A percentile compares a stretch with the other conserved stretches of the same genome.
These are phyloP conservation scores for Cercophora scortea DNA, from an alignment of 495 filamentous ascomycete species.

Conservation along the genomic window DNA sequence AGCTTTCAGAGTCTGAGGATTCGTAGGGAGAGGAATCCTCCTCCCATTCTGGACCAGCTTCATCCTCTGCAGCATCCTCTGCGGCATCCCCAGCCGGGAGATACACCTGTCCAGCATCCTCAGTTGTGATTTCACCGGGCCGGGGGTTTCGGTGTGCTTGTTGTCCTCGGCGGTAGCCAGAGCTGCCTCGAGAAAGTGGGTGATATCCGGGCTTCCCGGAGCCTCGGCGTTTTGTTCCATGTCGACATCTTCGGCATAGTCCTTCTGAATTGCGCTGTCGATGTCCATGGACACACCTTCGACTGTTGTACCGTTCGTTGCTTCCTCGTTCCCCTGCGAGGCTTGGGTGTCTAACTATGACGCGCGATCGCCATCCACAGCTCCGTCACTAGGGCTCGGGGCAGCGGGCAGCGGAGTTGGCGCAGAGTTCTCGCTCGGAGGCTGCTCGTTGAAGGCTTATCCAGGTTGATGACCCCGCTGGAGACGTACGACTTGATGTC, in stretches of 20 bases:
- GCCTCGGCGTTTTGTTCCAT: conserved; percentile 3
- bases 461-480: conserved; percentile 85
- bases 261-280: not conserved
- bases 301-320: not conserved
- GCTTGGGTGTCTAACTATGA: not conserved
- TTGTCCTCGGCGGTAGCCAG: no score
- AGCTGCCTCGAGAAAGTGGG: conserved; percentile 37
- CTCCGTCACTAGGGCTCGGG: not conserved
- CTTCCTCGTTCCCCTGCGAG: no score
- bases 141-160: no score
- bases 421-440: conserved; percentile 10
- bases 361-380: not conserved
- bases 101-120: no score
- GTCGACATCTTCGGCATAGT: not conserved
- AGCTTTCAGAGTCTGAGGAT: conserved; percentile 36
- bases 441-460: conserved; percentile 21
- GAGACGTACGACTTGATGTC: conserved; percentile 93
- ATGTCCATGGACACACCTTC: not conserved
- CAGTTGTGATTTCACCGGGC: no score
- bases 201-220: conserved; percentile 27
- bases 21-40: conserved; percentile 56
- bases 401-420: conserved; percentile 14
- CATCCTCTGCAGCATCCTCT: not conserved
- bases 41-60: conserved; percentile 39
- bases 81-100: no score